Conservation (phyloP, 306 rosid species). For the Malus asiatica region DNA sequence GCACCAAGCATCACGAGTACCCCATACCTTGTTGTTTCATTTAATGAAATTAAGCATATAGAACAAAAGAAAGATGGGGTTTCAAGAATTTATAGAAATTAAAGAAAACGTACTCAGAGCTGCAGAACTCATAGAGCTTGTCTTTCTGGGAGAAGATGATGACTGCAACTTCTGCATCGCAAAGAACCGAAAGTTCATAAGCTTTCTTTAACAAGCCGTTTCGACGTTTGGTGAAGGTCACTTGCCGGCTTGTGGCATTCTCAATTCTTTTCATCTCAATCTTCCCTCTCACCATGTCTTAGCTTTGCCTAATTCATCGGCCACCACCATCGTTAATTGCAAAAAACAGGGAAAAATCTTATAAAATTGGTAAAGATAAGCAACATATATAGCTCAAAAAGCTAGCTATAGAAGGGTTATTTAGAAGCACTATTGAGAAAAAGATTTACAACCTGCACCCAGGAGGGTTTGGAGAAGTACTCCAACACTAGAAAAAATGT, state of each 20-base stretch:
- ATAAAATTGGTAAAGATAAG: not conserved
- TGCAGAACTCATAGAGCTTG: constrained; percentile 49
- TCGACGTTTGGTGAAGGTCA: constrained; percentile 56
- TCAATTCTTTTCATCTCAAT: constrained; percentile 53
- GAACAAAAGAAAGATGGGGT: not conserved
- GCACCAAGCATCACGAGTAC: not conserved
- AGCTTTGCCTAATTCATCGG: not conserved
- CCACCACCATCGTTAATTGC: not conserved
- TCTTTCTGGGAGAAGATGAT: constrained; percentile 65
- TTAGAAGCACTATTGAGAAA: not conserved
- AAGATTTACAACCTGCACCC: not conserved
- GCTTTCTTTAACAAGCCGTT: constrained; percentile 63
- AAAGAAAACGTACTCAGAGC: constrained; percentile 43
- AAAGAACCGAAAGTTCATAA: constrained; percentile 56
- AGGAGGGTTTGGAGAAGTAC: not conserved
- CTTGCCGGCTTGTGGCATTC: constrained; percentile 48
- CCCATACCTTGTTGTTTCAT: not conserved
- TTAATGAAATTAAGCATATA: not conserved
- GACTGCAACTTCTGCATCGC: constrained; percentile 55
- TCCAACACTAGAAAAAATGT: not conserved
- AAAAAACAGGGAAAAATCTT: not conserved
- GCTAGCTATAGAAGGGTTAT: not conserved
- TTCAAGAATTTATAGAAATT: not conserved
- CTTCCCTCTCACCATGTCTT: constrained; percentile 65
- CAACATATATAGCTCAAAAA: not conserved